These are phyloP conservation scores for Kluyveromyces wickerhamii DNA, from an alignment of 805 yeast species.

Conservation along the genomic window DNA sequence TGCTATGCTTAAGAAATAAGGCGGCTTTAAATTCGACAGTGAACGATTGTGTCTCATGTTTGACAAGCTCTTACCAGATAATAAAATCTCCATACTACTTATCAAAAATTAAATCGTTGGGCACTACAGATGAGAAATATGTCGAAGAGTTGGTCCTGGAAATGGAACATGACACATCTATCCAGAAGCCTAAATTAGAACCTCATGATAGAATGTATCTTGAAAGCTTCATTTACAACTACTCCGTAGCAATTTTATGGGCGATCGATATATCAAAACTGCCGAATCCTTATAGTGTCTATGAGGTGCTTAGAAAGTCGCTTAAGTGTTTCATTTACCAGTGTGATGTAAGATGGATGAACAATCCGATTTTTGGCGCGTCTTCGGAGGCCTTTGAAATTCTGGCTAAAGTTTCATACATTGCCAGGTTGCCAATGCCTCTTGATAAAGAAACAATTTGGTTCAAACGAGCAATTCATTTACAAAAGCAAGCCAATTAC, in stretches of 20 bases:
- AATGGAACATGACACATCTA: background rate
- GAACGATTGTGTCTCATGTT: background rate
- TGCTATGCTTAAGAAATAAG: constrained; percentile 9
- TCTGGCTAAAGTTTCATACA: constrained; percentile 31
- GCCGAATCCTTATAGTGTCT: constrained; percentile 37
- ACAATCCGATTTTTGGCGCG: constrained; percentile 36
- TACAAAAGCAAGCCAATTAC: constrained; percentile 9
- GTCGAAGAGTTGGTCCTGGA: constrained; percentile 2
- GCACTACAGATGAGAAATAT: constrained; percentile 1
- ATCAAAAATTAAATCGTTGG: constrained; percentile 1
- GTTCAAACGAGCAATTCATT: constrained; percentile 10
- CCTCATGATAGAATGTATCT: constrained; percentile 31
- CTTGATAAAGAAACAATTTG: constrained; percentile 8
- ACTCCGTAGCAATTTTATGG: constrained; percentile 32
- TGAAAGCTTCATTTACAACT: constrained; percentile 38
- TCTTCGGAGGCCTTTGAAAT: constrained; percentile 31
- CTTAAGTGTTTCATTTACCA: constrained; percentile 30
- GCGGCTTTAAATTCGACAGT: constrained; percentile 5
- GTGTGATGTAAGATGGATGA: constrained; percentile 36
- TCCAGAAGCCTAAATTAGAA: constrained; percentile 6
- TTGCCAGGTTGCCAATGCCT: constrained; percentile 18
- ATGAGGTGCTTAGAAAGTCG: constrained; percentile 23
- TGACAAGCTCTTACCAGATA: background rate
- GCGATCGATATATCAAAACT: constrained; percentile 27
- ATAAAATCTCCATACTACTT: constrained; percentile 6